Evolutionary conservation across 345 rosid species (phyloP), one percentile per base, ranked within the genome.

Genomic region (Turritis glabra): DNA sequence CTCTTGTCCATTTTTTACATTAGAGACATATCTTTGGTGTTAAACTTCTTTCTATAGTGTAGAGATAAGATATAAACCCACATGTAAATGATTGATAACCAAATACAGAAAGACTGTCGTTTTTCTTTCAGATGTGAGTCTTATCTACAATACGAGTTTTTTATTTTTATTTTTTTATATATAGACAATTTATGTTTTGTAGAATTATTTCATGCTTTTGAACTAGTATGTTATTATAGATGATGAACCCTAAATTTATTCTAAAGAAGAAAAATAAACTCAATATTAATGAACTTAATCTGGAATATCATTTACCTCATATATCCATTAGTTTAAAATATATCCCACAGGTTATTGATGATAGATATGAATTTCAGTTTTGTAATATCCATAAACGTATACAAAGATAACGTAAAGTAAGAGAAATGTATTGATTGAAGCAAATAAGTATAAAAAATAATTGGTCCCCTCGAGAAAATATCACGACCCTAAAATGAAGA

Each of bases 401-500:
- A 29, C 2, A 25, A 29, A 47, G 35, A 58, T 57, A 25, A 48
- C 37, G 68, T 59, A 29, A 22, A 38, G 23, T 53, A 30, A 64
- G 2, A 22, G 15, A 35, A n/a, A 13, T 65, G 25, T 33, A 43
- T 62, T 62, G 64, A 76, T 61, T 25, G 75, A 61, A 25, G 10
- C 79, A 76, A 17, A 76, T 41, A 76, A 52, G 61, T 61, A 53
- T 67, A 0, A 61, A 48, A 44, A 30, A 5, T 0, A 52, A 69
- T 5, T 44, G 70, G 65, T 76, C 74, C 50, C 64, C 41, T 15
- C 5, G 32, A 19, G 27, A 74, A 55, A 67, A 26, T 38, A 38
- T 51, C 8, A 53, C 15, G 51, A 76, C 75, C 79, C 25, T 76
- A 69, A 76, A 69, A 76, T 12, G 58, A 67, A 67, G 79, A 75